Evolutionary conservation across 352 stramenopile species (phyloP), one percentile per base, ranked within the genome.

Genomic region (Phytophthora fragariaefolia): DNA sequence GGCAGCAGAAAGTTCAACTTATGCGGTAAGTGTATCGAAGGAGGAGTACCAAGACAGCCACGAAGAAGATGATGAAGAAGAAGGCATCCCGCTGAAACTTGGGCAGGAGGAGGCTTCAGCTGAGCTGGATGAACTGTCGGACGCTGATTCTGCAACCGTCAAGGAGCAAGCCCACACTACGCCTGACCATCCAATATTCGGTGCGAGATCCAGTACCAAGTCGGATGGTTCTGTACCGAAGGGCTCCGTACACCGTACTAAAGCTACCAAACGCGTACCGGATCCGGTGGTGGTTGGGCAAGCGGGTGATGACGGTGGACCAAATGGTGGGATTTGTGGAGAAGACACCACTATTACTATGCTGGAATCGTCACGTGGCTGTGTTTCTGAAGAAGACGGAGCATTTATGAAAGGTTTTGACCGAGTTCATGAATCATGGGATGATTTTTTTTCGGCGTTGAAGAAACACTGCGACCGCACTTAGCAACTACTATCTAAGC

Each of bases 271-370:
- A 22, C 7, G 6, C 10, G 20, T 53, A 34, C 23, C 46, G 26
- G 26, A 53, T 40, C 46, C 46, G 46, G 46, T 53, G 46, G 24
- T 23, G 22, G 6, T 40, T 34, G 43, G 22, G 12, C 10, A 13
- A 10, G 8, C 0, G 22, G 46, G 1, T 10, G 24, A 28, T 22
- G 27, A 27, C 18, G 2, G 10, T 10, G 36, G 7, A 6, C 18
- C 5, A 1, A 17, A 17, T 17, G 12, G 18, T 2, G 9, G 5
- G 2, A n/a, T 4, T 15, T 27, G 4, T 61, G 27, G 27, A 46
- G 53, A 61, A 32, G 53, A 61, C n/a, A 40, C 53, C 6, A 27
- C 42, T 17, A 45, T 61, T 34, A 27, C 38, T 8, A n/a, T 12
- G 6, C 27, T 61, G 3, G 53, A 52, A 7, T 24, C 53, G 8